Evolutionary conservation across 257 asterid genomes (phyloP).

Genomic region (Rhazya stricta): DNA sequence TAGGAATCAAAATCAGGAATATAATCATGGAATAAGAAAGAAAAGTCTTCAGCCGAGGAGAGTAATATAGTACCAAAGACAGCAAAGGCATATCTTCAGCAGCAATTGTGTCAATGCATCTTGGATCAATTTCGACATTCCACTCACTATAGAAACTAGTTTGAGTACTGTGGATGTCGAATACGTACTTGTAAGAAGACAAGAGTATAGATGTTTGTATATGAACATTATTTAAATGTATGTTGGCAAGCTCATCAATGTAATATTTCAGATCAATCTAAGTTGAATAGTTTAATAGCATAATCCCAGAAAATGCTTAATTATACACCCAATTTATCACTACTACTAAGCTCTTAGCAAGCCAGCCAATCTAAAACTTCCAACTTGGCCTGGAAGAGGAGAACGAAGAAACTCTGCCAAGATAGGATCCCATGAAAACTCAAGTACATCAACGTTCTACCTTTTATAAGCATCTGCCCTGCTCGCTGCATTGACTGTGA

Average conservation of each 20-base stretch:
- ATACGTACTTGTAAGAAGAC: neutral
- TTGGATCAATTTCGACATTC: neutral
- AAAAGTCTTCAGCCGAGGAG: neutral
- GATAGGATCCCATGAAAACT: neutral
- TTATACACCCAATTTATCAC: neutral
- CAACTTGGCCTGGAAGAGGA: neutral
- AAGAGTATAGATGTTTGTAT: neutral
- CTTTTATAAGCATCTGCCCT: slow-evolving; percentile 72
- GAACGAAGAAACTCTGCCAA: neutral
- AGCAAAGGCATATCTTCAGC: neutral
- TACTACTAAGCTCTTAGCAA: neutral
- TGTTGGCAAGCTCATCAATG: neutral
- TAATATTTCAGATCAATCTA: neutral
- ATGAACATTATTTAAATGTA: neutral
- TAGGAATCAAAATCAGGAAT: neutral
- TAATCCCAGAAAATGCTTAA: neutral
- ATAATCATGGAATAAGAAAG: neutral
- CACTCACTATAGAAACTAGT: neutral
- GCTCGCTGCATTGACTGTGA: slow-evolving; percentile 98
- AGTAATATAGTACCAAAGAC: neutral
- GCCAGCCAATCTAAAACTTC: neutral
- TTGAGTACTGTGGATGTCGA: neutral
- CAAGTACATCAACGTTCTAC: slow-evolving; percentile 26
- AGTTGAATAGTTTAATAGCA: neutral
- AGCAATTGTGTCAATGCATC: neutral